Conservation (phyloP, 305 asterid genomes). For the Fraxinus baroniana region DNA sequence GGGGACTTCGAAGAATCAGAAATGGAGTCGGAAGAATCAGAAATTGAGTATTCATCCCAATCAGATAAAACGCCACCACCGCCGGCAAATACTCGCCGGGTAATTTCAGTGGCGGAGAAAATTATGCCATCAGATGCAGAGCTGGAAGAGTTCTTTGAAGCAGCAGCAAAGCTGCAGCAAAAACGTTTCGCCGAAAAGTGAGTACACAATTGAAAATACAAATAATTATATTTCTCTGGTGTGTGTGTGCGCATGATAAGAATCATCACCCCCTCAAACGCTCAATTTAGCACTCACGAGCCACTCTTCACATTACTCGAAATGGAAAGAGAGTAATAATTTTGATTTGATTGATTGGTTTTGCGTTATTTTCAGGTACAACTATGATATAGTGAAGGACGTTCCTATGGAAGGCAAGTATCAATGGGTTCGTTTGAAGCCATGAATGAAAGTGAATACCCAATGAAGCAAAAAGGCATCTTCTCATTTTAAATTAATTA, state of each 20-base stretch:
- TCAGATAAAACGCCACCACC: conserved; percentile 24
- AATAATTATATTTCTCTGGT: not conserved
- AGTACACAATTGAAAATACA: conserved; percentile 23
- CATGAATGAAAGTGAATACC: conserved; percentile 31
- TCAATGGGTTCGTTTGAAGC: conserved; percentile 70
- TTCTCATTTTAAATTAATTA: conserved; percentile 17
- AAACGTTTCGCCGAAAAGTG: conserved; percentile 69
- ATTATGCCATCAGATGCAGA: conserved; percentile 57
- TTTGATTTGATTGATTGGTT: conserved; percentile 26
- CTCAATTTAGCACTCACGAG: conserved; percentile 34
- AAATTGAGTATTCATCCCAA: conserved; percentile 26
- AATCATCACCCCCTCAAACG: conserved; percentile 7
- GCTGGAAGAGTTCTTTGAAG: conserved; percentile 71
- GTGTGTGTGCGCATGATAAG: conserved; percentile 39
- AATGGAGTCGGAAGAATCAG: conserved; percentile 39
- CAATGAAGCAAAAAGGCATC: conserved; percentile 37
- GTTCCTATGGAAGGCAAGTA: conserved; percentile 75
- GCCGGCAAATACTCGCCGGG: conserved; percentile 26
- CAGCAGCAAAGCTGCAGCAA: conserved; percentile 60
- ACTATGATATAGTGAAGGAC: conserved; percentile 74
- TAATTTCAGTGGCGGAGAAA: not conserved
- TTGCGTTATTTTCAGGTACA: conserved; percentile 63
- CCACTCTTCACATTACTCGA: conserved; percentile 37
- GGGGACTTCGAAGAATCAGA: conserved; percentile 44
- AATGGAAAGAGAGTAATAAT: conserved; percentile 27